These are phyloP conservation scores for Colletotrichum phormii DNA, from an alignment of 2,329 filamentous ascomycete genomes.

Conservation along the genomic window DNA sequence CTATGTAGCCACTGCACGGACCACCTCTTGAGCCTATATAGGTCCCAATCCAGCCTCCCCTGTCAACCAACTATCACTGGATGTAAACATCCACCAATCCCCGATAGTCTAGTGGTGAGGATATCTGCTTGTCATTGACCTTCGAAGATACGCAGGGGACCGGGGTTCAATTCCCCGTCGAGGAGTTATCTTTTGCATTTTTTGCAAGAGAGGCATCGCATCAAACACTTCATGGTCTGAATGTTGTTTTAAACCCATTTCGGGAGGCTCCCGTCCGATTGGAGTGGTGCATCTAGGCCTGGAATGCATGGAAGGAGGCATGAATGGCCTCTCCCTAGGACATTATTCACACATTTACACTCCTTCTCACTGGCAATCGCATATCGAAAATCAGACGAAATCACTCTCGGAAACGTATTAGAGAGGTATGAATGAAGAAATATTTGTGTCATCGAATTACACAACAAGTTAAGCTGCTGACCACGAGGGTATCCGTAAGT, in stretches of 20 bases:
- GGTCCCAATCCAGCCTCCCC: fast-evolving
- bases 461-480: not conserved
- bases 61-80: not conserved
- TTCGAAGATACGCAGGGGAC: not conserved
- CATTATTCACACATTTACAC: no score
- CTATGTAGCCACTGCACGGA: no score
- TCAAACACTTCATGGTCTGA: no score
- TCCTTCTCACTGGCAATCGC: fast-evolving
- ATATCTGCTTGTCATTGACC: not conserved
- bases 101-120: not conserved
- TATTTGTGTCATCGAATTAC: not conserved
- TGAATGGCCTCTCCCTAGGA: no score
- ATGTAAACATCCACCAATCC: not conserved
- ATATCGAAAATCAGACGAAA: not conserved
- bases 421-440: not conserved
- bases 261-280: no score
- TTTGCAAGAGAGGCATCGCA: no score
- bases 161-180: not conserved
- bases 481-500: no score
- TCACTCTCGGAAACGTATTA: not conserved
- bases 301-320: no score
- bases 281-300: no score
- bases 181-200: not conserved
- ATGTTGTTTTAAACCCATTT: no score
- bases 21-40: no score